phyloP scores from a whole-genome alignment of 306 rosid species.

The Cucurbita maxima region DNA sequence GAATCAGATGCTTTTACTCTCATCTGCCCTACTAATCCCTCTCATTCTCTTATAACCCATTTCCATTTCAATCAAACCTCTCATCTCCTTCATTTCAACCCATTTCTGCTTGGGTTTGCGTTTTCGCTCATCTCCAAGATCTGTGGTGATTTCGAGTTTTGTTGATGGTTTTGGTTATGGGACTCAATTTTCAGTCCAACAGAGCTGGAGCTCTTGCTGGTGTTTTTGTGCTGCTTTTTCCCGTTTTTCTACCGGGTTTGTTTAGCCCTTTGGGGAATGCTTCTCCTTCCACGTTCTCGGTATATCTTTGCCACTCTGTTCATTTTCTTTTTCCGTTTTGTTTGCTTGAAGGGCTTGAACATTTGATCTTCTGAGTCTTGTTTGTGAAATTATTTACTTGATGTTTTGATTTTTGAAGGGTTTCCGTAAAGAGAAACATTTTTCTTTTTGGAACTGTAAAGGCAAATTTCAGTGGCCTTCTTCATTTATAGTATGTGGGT shows the following conservation, averaged over 20 bases:
- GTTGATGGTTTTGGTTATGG: conserved; percentile 15
- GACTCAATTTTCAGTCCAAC: conserved; percentile 16
- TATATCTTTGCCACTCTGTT: conserved; percentile 10
- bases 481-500: neutral
- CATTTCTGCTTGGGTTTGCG: neutral
- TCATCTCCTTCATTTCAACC: conserved; percentile 7
- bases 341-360: neutral
- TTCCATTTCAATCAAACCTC: neutral
- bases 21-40: neutral
- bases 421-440: neutral
- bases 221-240: conserved; percentile 34
- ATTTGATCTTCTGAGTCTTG: neutral
- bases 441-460: neutral
- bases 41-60: neutral
- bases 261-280: conserved; percentile 52
- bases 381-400: neutral
- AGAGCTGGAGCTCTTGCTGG: conserved; percentile 29
- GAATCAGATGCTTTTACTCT: conserved; percentile 23
- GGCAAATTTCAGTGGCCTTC: neutral
- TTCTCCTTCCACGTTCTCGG: conserved; percentile 47
- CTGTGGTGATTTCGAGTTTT: conserved; percentile 11
- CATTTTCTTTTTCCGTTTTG: neutral
- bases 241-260: conserved; percentile 41
- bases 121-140: conserved; percentile 16
- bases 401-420: neutral